Base-by-base conservation (phyloP, 148 eudicot species). In the Vaccinium myrtillus region DNA sequence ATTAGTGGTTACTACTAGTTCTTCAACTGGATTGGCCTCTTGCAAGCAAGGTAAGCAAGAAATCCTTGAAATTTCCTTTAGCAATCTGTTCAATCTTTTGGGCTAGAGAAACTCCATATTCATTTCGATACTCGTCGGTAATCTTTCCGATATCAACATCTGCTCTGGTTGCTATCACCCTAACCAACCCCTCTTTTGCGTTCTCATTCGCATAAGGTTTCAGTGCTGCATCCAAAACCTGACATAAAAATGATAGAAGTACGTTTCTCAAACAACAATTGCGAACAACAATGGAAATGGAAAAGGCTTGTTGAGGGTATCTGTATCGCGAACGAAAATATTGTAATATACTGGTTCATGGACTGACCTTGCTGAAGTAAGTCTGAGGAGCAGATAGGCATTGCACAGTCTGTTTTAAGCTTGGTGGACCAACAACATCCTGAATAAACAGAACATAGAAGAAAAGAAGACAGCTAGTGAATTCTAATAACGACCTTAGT, bases 21-120 rank as follows among this genome's bases (percentile, higher is more conserved):
- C 43, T 25, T 39, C 39, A 53, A 53, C 46, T 43, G 46, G 6
- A 43, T 53, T 53, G 46, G 6, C 46, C 6, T 15, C 13, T 73
- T 32, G 18, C 6, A 2, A 91, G 75, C 87, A 95, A 86, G 59
- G 92, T 85, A 21, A 91, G 91, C 90, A 95, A 83, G 85, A 94
- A 94, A 73, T 95, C 97, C 83, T 87, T 95, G 50, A 87, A 95
- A 88, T 92, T 94, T 61, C 98, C 98, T 71, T 90, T 90, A 21
- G 89, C 87, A 14, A 83, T 86, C 69, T 88, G 90, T 56, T 92
- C 89, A 55, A 95, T 88, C 46, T 43, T 43, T 43, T 43, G 46
- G 46, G 46, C 6, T 43, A 43, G 46, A 43, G 46, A 43, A 43
- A 4, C 46, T 43, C 46, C 46, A 43, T 43, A 43, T 43, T 43